Evolutionary conservation across 805 yeast species (phyloP).

Genomic region (Kuraishia borneana): DNA sequence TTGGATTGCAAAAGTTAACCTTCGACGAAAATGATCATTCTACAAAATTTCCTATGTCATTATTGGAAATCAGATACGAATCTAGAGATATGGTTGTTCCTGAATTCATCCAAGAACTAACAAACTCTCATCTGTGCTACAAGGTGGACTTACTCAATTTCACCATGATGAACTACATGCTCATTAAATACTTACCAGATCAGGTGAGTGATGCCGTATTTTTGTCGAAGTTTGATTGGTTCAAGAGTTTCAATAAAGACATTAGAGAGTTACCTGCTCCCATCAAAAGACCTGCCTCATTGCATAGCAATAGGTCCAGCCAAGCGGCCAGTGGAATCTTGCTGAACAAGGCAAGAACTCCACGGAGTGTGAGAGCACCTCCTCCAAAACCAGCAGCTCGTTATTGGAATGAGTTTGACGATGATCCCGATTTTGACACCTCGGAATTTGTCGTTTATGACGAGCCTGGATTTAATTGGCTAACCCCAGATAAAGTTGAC

Average conservation of each 20-base stretch:
- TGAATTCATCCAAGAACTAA: slow-evolving; percentile 23
- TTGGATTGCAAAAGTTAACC: not conserved
- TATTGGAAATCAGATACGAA: slow-evolving; percentile 36
- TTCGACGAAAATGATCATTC: slow-evolving; percentile 2
- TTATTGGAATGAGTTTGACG: slow-evolving; percentile 63
- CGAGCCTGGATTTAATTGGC: not conserved
- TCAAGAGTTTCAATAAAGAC: slow-evolving; percentile 14
- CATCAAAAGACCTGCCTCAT: not conserved
- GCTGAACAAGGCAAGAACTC: slow-evolving; percentile 19
- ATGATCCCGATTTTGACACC: slow-evolving; percentile 35
- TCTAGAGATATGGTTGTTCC: slow-evolving; percentile 21
- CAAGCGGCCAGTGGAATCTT: slow-evolving; percentile 13
- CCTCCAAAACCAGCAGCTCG: slow-evolving; percentile 11
- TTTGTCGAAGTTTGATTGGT: slow-evolving; percentile 19
- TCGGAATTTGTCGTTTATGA: not conserved
- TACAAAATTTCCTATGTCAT: slow-evolving; percentile 32
- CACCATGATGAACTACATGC: slow-evolving; percentile 19
- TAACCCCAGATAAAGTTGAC: slow-evolving; percentile 2
- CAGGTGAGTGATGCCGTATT: slow-evolving; percentile 11
- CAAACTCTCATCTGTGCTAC: slow-evolving; percentile 35
- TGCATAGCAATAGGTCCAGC: slow-evolving; percentile 1
- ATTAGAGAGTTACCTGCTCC: slow-evolving; percentile 34
- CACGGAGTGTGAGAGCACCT: slow-evolving; percentile 11
- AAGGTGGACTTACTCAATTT: slow-evolving; percentile 26
- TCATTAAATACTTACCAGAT: slow-evolving; percentile 12